Evolutionary conservation across 2,329 filamentous ascomycete genomes (phyloP), one percentile per base, ranked within the genome.

Genomic region (Grosmannia serpens): DNA sequence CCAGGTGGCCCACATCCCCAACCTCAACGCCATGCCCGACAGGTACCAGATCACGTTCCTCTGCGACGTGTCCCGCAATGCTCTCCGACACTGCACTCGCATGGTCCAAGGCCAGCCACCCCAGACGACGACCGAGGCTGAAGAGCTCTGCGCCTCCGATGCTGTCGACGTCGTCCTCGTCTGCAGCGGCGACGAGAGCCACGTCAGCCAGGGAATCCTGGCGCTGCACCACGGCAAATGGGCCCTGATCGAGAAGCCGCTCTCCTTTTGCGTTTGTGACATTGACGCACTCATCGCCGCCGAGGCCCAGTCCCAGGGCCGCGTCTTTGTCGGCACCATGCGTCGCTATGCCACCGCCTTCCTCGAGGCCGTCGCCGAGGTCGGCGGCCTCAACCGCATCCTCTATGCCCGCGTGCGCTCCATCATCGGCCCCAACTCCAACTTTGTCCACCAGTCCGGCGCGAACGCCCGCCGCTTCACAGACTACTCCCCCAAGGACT

Each of bases 231-330:
- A 77, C 20, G 73, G 76, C 57, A 86, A 86, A 65, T 71, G 79
- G 61, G 77, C 78, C 13, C 73, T 86, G 60, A 70, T 86, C 4
- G 82, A 86, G 65, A 84, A 84, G 59, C 83, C 83, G 0, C 64
- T 82, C 2, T 74, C 80, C 0, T 65, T 85, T 5, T 77, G 72
- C 27, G 67, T 77, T 24, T 71, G 70, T 2, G 75, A 77, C 53
- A 69, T 76, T 0, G 68, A 76, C 29, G 65, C 69, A 0, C 76
- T 86, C 26, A 68, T 77, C 33, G 74, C 70, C 0, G 81, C 81
- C 0, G 77, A 83, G 65, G 67, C 68, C 22, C 63, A 60, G 1
- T 73, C 74, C 0, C 64, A 67, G 13, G 75, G 73, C 0, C 70
- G 69, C 5, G 73, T 44, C 38, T 17, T 44, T 17, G 38, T 44